These are phyloP conservation scores for Colletotrichum liriopes DNA, from an alignment of 2,329 filamentous ascomycete genomes.

Conservation along the genomic window DNA sequence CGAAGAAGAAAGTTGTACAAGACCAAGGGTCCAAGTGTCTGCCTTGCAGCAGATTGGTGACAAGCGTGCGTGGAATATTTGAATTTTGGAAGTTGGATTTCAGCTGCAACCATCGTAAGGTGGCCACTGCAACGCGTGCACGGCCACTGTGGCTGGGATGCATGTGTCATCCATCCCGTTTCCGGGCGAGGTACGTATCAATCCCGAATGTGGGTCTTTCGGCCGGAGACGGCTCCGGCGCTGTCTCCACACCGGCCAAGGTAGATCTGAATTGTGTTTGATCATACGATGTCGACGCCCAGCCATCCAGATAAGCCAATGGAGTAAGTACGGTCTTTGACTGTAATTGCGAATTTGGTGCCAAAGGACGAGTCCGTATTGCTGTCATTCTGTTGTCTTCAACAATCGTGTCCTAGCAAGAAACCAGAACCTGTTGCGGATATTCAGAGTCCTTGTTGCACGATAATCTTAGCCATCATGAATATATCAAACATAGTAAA, in stretches of 20 bases:
- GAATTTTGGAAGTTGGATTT: slow-evolving; percentile 14
- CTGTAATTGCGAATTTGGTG: too few relatives aligned
- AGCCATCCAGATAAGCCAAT: too few relatives aligned
- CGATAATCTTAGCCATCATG: too few relatives aligned
- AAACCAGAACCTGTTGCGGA: too few relatives aligned
- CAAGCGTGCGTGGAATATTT: slow-evolving; percentile 16
- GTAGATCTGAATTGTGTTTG: too few relatives aligned
- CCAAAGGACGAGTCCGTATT: too few relatives aligned
- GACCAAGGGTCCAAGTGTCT: background rate
- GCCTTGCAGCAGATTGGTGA: background rate
- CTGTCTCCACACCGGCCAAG: background rate
- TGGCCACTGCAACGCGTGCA: slow-evolving; percentile 19
- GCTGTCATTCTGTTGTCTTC: too few relatives aligned
- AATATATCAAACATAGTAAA: too few relatives aligned
- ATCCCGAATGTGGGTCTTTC: background rate
- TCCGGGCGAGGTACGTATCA: background rate
- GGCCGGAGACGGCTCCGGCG: background rate
- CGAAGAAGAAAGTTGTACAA: background rate
- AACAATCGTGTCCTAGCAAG: too few relatives aligned
- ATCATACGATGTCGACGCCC: background rate
- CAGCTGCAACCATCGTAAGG: slow-evolving; percentile 23
- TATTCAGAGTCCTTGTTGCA: too few relatives aligned
- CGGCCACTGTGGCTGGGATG: slow-evolving; percentile 22
- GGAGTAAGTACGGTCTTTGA: too few relatives aligned
- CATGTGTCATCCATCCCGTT: slow-evolving; percentile 5